Evolutionary conservation across 345 rosid genomes (phyloP), one percentile per base, ranked within the genome.

Genomic region (Salix suchowensis): DNA sequence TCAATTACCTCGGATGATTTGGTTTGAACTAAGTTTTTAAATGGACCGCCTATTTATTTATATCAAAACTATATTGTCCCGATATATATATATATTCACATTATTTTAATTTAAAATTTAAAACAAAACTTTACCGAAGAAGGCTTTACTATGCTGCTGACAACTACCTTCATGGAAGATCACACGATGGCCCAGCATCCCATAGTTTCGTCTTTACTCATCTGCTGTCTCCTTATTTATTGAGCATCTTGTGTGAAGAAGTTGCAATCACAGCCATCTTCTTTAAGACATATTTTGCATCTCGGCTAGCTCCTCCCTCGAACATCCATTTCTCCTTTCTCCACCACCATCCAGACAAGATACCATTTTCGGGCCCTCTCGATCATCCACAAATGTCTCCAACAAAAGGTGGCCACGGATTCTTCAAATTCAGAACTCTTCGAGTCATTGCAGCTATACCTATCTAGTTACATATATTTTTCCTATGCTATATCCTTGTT

Each of bases 351-450:
- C 42, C 42, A 9, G 7, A 34, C 2, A 3, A 3, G 21, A 58
- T 2, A 26, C 23, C 32, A 26, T 28, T 42, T 60, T 40, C 2
- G 52, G 55, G 52, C 14, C 11, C 28, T 55, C 72, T 4, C 4
- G 55, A 67, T 11, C 34, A 37, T 40, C 67, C 79, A 73, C 77
- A 81, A 78, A 81, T 75, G 82, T 26, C 72, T 28, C 80, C 44
- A 32, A 30, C 76, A 75, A 75, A 83, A 71, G 68, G 21, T 34
- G 50, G 77, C 85, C 82, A 77, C 81, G 77, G 70, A 71, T 79
- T 79, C 80, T 80, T 83, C 75, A 72, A 86, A 50, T 75, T 78
- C 64, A 60, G 84, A 77, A 70, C 74, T 65, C 78, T 28, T 8
- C 0, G 12, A 66, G 44, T 66, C 44, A 9, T 66, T 9, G 26